Conservation (phyloP, 106 monocot genomes). For the Allium cepa region DNA sequence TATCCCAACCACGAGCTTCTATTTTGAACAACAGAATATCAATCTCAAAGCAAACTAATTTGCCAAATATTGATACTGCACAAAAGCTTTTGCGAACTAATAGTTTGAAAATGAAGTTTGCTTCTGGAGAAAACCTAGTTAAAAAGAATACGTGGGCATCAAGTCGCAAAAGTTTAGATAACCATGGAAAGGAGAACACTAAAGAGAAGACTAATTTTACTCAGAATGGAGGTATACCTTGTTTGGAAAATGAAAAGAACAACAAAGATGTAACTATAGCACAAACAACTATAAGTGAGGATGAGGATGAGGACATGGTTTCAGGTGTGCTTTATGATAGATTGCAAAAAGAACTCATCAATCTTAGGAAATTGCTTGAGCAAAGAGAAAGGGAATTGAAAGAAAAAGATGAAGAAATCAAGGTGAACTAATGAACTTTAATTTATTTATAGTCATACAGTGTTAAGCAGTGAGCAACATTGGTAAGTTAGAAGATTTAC, state of each 20-base stretch:
- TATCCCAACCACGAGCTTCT: slow-evolving; percentile 20
- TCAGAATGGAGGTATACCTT: not conserved
- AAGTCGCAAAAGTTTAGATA: slow-evolving; percentile 20
- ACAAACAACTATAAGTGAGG: not conserved
- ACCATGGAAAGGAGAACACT: slow-evolving; percentile 28
- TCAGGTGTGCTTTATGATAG: slow-evolving; percentile 46
- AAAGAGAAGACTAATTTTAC: slow-evolving; percentile 7
- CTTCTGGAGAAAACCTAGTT: slow-evolving; percentile 12
- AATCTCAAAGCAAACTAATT: slow-evolving; percentile 20
- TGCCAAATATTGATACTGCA: slow-evolving; percentile 11
- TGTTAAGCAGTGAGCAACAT: not conserved
- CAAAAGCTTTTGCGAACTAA: slow-evolving; percentile 8
- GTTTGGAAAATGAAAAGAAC: slow-evolving; percentile 2
- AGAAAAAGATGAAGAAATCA: slow-evolving; percentile 33
- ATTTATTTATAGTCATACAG: too few relatives aligned
- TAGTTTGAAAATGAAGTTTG: slow-evolving; percentile 15
- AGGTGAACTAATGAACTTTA: slow-evolving; percentile 15
- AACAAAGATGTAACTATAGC: slow-evolving; percentile 6
- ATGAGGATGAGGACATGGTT: slow-evolving; percentile 19
- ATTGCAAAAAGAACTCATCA: slow-evolving; percentile 38
- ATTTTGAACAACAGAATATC: slow-evolving; percentile 10
- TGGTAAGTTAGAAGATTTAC: not conserved
- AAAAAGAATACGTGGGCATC: slow-evolving; percentile 27
- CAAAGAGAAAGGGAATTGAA: slow-evolving; percentile 22
- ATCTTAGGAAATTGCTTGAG: slow-evolving; percentile 26